A percentile compares a stretch with the other conserved stretches of the same genome.
Conservation (phyloP, 495 filamentous ascomycete genomes). For the Talaromyces adpressus region DNA sequence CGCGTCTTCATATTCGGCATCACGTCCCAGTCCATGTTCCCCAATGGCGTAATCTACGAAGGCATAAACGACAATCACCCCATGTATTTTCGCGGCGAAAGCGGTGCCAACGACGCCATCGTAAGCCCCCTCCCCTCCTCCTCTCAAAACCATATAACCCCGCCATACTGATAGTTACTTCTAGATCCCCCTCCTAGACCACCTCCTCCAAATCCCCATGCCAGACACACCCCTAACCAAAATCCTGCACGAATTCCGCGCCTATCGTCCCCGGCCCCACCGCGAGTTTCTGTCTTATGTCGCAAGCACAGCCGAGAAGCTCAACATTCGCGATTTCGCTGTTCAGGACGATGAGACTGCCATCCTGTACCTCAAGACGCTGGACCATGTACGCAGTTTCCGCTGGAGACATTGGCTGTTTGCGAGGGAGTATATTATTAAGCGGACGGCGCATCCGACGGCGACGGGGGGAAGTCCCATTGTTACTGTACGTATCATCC, state of each 20-base stretch:
- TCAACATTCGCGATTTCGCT: slow-evolving; percentile 57
- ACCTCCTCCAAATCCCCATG: slow-evolving; percentile 72
- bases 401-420: slow-evolving; percentile 94
- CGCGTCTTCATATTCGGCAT: slow-evolving; percentile 95
- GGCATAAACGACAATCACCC: slow-evolving; percentile 64
- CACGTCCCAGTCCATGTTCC: slow-evolving; percentile 84
- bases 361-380: slow-evolving; percentile 60
- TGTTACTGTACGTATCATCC: slow-evolving; percentile 52
- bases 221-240: slow-evolving; percentile 76
- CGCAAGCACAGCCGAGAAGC: slow-evolving; percentile 41
- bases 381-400: slow-evolving; percentile 86
- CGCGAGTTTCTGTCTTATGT: slow-evolving; percentile 74
- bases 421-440: slow-evolving; percentile 89
- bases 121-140: slow-evolving; percentile 31
- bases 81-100: slow-evolving; percentile 75
- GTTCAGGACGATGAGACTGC: slow-evolving; percentile 43
- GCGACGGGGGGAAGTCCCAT: slow-evolving; percentile 90
- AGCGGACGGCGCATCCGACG: slow-evolving; percentile 71
- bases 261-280: slow-evolving; percentile 80
- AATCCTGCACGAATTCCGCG: slow-evolving; percentile 77
- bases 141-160: not conserved
- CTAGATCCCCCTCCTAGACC: slow-evolving; percentile 79
- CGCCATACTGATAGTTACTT: not conserved
- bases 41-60: slow-evolving; percentile 80
- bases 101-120: slow-evolving; percentile 83